phyloP scores from a whole-genome alignment of 805 yeast species.

The Nakazawaea wyomingensis region DNA sequence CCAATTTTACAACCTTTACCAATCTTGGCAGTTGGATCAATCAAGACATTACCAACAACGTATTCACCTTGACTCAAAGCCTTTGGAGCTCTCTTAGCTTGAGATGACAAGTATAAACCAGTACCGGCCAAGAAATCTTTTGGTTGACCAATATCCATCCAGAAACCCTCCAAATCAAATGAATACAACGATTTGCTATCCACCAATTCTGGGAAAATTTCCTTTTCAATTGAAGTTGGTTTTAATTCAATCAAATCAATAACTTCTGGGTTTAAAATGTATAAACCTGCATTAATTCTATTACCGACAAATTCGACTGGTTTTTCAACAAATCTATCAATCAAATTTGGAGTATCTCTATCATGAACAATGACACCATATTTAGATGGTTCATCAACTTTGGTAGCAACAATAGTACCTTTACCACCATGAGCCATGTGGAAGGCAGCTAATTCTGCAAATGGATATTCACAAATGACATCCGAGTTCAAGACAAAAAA shows the following conservation, averaged over 20 bases:
- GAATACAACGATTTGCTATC: conserved; percentile 86
- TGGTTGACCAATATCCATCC: conserved; percentile 99
- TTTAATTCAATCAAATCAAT: conserved; percentile 94
- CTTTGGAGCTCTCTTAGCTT: conserved; percentile 74
- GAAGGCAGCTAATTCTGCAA: conserved; percentile 85
- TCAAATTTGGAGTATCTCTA: conserved; percentile 89
- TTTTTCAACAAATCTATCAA: conserved; percentile 98
- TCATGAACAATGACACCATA: conserved; percentile 99
- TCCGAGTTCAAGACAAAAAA: conserved; percentile 97
- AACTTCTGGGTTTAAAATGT: conserved; percentile 95
- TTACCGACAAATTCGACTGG: conserved; percentile 99
- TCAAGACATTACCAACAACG: conserved; percentile 82
- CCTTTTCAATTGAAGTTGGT: conserved; percentile 99
- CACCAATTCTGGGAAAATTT: conserved; percentile 96
- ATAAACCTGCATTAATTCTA: conserved; percentile 99
- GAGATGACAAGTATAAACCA: conserved; percentile 80
- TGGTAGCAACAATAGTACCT: conserved; percentile 98
- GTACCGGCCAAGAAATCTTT: conserved; percentile 98
- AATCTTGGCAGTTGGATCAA: conserved; percentile 93
- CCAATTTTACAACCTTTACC: conserved; percentile 93
- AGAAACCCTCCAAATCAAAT: conserved; percentile 96
- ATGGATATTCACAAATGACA: conserved; percentile 98
- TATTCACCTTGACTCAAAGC: conserved; percentile 55
- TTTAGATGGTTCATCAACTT: conserved; percentile 99
- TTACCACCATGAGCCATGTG: conserved; percentile 95